Percentiles rank a stretch among this genome's conserved stretches.
Conservation (phyloP, 108 stramenopile genomes). For the Hondaea fermentalgiana region DNA sequence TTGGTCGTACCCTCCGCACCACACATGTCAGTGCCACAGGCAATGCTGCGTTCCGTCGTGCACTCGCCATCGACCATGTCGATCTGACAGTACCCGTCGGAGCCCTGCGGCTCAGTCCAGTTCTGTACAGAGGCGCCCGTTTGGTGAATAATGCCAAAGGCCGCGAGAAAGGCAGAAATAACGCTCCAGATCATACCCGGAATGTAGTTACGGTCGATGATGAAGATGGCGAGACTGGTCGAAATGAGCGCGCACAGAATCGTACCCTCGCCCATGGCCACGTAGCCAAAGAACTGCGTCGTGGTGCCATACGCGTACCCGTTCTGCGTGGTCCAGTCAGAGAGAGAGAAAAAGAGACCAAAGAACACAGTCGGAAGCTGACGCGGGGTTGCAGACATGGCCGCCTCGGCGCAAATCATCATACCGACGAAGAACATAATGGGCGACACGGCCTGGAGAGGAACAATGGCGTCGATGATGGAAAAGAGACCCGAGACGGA, state of each 20-base stretch:
- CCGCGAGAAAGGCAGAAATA: neutral
- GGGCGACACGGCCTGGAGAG: conserved; percentile 14
- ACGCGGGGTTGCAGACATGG: conserved; percentile 27
- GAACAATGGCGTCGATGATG: conserved; percentile 23
- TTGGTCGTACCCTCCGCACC: neutral
- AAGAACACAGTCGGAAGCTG: conserved; percentile 44
- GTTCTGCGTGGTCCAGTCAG: neutral
- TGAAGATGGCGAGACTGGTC: neutral
- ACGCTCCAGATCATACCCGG: neutral
- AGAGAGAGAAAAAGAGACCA: conserved; percentile 36
- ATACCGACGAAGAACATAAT: conserved; percentile 57
- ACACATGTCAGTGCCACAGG: neutral
- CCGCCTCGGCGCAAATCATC: conserved; percentile 44
- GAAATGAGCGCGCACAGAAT: neutral
- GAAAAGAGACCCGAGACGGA: conserved; percentile 37
- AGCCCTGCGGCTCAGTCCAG: conserved; percentile 10
- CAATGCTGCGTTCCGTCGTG: neutral
- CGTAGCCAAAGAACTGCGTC: neutral
- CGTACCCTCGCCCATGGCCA: neutral
- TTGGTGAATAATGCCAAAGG: neutral
- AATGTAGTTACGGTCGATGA: conserved; percentile 15
- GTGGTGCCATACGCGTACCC: neutral
- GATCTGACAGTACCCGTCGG: neutral
- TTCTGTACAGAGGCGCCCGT: neutral
- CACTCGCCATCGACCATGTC: neutral